Percentiles rank a stretch among this genome's conserved stretches.
These are phyloP conservation scores for Trichosanthes truncata DNA, from an alignment of 306 rosid genomes.

Conservation along the genomic window DNA sequence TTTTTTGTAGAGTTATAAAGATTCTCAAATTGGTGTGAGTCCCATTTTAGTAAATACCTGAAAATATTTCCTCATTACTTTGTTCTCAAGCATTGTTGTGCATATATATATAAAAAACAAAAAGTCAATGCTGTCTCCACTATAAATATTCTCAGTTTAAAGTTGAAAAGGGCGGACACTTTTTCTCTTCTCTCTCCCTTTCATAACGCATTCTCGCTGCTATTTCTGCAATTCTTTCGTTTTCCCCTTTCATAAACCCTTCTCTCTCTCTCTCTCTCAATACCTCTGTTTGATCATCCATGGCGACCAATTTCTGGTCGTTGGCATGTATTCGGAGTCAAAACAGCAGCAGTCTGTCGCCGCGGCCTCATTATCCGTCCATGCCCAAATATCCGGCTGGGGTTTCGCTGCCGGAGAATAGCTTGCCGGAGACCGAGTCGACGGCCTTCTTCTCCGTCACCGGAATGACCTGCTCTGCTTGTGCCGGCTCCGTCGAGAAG, in stretches of 20 bases:
- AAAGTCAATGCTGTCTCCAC: neutral
- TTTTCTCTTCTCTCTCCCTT: neutral
- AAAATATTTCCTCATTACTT: too few relatives aligned
- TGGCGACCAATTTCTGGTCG: constrained; percentile 8
- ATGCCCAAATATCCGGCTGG: constrained; percentile 12
- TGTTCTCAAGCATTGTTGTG: too few relatives aligned
- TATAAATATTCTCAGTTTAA: neutral
- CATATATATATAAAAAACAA: too few relatives aligned
- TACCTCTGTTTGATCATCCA: neutral
- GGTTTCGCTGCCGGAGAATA: neutral
- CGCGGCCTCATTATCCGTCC: constrained; percentile 11
- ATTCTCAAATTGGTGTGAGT: too few relatives aligned
- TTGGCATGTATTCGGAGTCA: neutral
- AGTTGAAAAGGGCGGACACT: neutral
- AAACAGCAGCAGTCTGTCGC: neutral
- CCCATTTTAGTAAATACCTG: too few relatives aligned
- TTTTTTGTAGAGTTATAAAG: too few relatives aligned
- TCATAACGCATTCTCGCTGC: neutral
- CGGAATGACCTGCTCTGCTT: constrained; percentile 74
- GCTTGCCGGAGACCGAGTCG: constrained; percentile 15
- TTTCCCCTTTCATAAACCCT: neutral
- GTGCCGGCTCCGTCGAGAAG: constrained; percentile 73
- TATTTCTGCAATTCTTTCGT: neutral
- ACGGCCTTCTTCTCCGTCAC: constrained; percentile 50
- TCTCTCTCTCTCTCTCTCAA: neutral